These are phyloP conservation scores for Blastomyces percursus DNA, from an alignment of 2,329 filamentous ascomycete species.

Conservation along the genomic window DNA sequence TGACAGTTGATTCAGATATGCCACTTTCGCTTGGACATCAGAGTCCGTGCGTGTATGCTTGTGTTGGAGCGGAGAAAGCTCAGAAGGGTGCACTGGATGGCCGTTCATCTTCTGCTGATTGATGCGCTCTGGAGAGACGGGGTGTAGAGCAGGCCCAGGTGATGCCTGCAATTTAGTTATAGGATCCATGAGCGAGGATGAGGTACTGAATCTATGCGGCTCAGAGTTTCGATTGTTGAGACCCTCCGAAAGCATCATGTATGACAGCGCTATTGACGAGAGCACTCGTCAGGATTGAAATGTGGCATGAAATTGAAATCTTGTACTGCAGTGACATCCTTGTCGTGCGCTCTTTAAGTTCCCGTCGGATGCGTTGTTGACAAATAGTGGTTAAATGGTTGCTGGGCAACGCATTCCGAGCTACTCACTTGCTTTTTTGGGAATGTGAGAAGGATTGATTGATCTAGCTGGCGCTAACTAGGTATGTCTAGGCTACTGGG, in stretches of 20 bases:
- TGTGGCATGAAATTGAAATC: constrained; percentile 1
- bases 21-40: constrained; percentile 40
- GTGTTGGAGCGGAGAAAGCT: constrained; percentile 27
- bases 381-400: neutral
- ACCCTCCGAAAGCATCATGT: neutral
- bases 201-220: neutral
- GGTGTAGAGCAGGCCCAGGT: constrained; percentile 30
- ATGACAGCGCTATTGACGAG: constrained; percentile 2
- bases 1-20: constrained; percentile 36
- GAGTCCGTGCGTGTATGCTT: constrained; percentile 29
- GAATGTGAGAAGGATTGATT: too few species aligned
- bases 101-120: constrained; percentile 35
- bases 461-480: too few species aligned
- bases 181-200: constrained; percentile 8
- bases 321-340: neutral
- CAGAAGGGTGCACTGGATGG: constrained; percentile 31
- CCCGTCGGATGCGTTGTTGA: neutral
- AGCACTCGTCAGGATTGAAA: neutral
- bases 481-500: too few species aligned
- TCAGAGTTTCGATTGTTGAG: neutral
- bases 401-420: neutral
- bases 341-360: neutral
- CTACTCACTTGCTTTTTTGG: neutral
- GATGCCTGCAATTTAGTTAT: constrained; percentile 15
- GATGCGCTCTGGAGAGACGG: constrained; percentile 39